phyloP scores from a whole-genome alignment of 371 early-diverging fungal species.

The Mortierella sp. region DNA sequence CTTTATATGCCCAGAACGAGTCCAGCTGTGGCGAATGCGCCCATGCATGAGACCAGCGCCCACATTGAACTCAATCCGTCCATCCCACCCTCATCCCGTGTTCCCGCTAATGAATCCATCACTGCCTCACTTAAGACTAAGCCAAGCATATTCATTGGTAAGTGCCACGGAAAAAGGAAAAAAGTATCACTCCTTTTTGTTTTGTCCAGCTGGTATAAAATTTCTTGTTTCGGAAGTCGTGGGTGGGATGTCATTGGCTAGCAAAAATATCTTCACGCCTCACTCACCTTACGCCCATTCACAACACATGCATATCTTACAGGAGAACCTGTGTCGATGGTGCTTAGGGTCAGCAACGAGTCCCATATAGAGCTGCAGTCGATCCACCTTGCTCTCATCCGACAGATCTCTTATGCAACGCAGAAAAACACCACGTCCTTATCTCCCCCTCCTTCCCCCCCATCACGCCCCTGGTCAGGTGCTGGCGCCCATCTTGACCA shows the following conservation, averaged over 20 bases:
- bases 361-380: conserved; percentile 27
- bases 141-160: conserved; percentile 11
- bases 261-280: too few relatives aligned
- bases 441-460: neutral
- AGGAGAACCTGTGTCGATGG: conserved; percentile 33
- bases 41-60: conserved; percentile 8
- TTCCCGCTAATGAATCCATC: neutral
- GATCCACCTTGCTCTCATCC: conserved; percentile 34
- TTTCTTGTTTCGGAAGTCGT: neutral
- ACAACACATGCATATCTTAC: neutral
- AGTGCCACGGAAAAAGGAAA: neutral
- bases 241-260: too few relatives aligned
- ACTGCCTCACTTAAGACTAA: conserved; percentile 13
- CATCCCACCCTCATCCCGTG: neutral
- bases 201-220: neutral
- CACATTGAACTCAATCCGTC: neutral
- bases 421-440: neutral
- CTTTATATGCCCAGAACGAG: conserved; percentile 33
- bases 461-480: neutral
- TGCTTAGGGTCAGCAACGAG: conserved; percentile 18
- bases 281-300: too few relatives aligned
- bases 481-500: neutral
- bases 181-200: too few relatives aligned
- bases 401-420: conserved; percentile 19
- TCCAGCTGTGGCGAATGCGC: neutral